Evolutionary conservation across 139 green algal species (phyloP).

Genomic region (Zygnema cylindricum): DNA sequence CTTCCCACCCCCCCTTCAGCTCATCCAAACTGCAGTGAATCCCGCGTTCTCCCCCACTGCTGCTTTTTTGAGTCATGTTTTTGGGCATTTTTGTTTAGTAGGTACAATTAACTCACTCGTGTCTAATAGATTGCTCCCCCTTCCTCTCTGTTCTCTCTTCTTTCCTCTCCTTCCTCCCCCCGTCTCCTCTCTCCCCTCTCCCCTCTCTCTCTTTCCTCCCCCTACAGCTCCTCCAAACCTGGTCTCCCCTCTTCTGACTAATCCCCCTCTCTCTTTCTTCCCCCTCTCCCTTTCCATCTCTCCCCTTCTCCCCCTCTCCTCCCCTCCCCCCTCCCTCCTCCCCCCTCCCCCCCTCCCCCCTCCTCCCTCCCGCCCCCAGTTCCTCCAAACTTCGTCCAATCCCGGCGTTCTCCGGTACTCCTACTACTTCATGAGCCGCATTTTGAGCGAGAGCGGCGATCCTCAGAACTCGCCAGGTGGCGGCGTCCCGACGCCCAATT

Average conservation of each 20-base stretch:
- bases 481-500: constrained; percentile 42
- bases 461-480: constrained; percentile 13
- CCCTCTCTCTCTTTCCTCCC: neutral
- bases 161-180: too few relatives aligned
- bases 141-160: neutral
- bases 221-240: neutral
- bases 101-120: too few relatives aligned
- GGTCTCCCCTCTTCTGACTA: too few relatives aligned
- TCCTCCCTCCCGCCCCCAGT: neutral
- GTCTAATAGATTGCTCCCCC: too few relatives aligned
- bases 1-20: too few relatives aligned
- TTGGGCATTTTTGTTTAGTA: too few relatives aligned
- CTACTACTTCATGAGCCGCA: constrained; percentile 50
- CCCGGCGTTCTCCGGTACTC: constrained; percentile 24
- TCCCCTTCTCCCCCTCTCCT: neutral
- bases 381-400: constrained; percentile 31
- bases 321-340: too few relatives aligned
- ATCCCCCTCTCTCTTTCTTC: too few relatives aligned
- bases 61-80: too few relatives aligned
- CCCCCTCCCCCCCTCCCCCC: too few relatives aligned
- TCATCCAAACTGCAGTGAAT: too few relatives aligned
- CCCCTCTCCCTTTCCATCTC: neutral
- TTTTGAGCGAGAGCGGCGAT: constrained; percentile 30
- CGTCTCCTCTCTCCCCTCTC: neutral
- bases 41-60: too few relatives aligned